Evolutionary conservation across 2,329 filamentous ascomycete species (phyloP), one percentile per base, ranked within the genome.

Genomic region (Trichophyton simii): DNA sequence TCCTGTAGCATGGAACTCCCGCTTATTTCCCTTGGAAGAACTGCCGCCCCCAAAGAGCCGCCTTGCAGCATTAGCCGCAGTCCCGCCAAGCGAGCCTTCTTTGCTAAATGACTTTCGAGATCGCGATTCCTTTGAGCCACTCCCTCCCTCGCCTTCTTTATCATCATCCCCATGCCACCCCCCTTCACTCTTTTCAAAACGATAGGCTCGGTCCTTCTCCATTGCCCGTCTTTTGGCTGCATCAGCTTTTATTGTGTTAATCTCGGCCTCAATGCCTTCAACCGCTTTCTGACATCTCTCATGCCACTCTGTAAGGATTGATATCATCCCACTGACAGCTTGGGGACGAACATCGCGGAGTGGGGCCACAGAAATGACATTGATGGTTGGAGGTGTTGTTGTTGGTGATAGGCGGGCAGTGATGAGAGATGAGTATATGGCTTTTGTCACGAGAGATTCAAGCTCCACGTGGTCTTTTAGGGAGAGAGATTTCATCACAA

Each of bases 331-430:
- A 0, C 85, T 82, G 11, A 96, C 81, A 61, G 86, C 83, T 62
- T 84, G 83, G 0, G 91, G 90, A 0, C 84, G 82, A 1, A 96
- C 83, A 72, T 99, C 94, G 20, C 94, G 90, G 1, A 96, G 83
- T 0, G 94, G 88, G 0, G 91, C 85, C 36, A 96, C 85, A 63
- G 88, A 87, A 58, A 86, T 87, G 60, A 97, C 85, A 70, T 87
- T 83, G 22, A 97, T 87, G 63, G 82, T 81, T 38, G 87, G 83
- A 61, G 86, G 81, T 62, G 83, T 83, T 3, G 91, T 89, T 71
- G 96, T 89, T 3, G 94, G 91, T 71, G 96, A 91, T 61, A 99
- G 86, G 46, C 89, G 91, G 5, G 87, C 92, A 44, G 83, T 82
- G 57, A 99, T 77, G 1, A 99, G 83, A 46, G 87, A 88, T 4